Conservation (phyloP, 495 filamentous ascomycete species). For the Melanomma pulvis-pyrius region DNA sequence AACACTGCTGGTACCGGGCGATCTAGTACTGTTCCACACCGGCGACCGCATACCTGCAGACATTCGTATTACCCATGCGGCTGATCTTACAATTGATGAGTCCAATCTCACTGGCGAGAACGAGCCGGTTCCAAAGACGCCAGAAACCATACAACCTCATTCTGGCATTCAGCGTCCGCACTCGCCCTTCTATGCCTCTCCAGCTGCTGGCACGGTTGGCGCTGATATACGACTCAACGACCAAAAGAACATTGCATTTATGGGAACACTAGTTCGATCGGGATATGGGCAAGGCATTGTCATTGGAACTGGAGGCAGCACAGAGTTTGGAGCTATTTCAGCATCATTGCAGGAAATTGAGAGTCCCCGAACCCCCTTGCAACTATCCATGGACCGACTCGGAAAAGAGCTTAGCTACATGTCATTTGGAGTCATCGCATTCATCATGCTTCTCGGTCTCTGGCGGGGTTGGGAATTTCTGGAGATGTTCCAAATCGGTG, state of each 20-base stretch:
- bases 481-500: conserved; percentile 97
- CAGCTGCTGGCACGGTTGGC: conserved; percentile 64
- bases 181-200: conserved; percentile 63
- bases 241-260: conserved; percentile 88
- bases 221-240: conserved; percentile 67
- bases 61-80: conserved; percentile 86
- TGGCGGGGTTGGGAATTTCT: conserved; percentile 85
- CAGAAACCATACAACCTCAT: conserved; percentile 55
- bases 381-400: conserved; percentile 94
- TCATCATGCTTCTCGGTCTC: conserved; percentile 88
- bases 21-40: conserved; percentile 89
- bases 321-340: conserved; percentile 96
- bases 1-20: conserved; percentile 82
- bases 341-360: conserved; percentile 90
- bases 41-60: conserved; percentile 97
- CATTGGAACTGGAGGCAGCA: conserved; percentile 87
- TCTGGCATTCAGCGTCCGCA: conserved; percentile 46
- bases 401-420: conserved; percentile 93
- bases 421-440: conserved; percentile 89
- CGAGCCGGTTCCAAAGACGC: conserved; percentile 79
- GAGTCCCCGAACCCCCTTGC: conserved; percentile 88
- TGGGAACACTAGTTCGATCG: conserved; percentile 95
- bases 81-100: conserved; percentile 89
- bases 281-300: conserved; percentile 97
- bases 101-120: conserved; percentile 98